phyloP scores from a whole-genome alignment of 2,329 filamentous ascomycete species.

The Ophiosphaerella korrae region DNA sequence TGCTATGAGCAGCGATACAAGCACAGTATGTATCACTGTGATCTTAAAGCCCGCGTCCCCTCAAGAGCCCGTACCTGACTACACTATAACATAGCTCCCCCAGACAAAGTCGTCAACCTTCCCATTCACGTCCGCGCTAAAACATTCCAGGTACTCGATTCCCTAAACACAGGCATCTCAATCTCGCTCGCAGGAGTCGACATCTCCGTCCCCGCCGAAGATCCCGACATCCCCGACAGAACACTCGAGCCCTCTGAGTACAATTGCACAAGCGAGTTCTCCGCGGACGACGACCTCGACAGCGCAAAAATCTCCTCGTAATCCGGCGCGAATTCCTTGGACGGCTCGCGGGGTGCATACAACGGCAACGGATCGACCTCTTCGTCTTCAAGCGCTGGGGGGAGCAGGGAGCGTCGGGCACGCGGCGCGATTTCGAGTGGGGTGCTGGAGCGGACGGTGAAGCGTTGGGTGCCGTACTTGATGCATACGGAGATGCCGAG shows the following conservation, averaged over 20 bases:
- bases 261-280: constrained; percentile 12
- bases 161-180: constrained; percentile 10
- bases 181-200: constrained; percentile 17
- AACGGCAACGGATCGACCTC: constrained; percentile 38
- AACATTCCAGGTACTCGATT: too few relatives aligned
- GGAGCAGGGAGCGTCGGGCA: constrained; percentile 13
- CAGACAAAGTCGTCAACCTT: too few relatives aligned
- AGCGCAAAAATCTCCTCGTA: constrained; percentile 37
- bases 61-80: too few relatives aligned
- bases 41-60: too few relatives aligned
- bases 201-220: constrained; percentile 9
- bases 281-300: constrained; percentile 20
- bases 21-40: too few relatives aligned
- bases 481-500: constrained; percentile 35
- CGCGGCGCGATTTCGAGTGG: constrained; percentile 40
- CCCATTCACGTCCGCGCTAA: too few relatives aligned
- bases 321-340: constrained; percentile 37
- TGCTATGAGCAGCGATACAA: too few relatives aligned
- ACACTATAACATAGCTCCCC: too few relatives aligned
- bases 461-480: constrained; percentile 31
- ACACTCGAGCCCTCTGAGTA: constrained; percentile 22
- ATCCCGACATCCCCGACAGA: constrained; percentile 10
- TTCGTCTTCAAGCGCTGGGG: constrained; percentile 18
- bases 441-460: constrained; percentile 31
- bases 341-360: constrained; percentile 34